Evolutionary conservation across 2,329 filamentous ascomycete genomes (phyloP), one percentile per base, ranked within the genome.

Genomic region (Cladophialophora immunda): DNA sequence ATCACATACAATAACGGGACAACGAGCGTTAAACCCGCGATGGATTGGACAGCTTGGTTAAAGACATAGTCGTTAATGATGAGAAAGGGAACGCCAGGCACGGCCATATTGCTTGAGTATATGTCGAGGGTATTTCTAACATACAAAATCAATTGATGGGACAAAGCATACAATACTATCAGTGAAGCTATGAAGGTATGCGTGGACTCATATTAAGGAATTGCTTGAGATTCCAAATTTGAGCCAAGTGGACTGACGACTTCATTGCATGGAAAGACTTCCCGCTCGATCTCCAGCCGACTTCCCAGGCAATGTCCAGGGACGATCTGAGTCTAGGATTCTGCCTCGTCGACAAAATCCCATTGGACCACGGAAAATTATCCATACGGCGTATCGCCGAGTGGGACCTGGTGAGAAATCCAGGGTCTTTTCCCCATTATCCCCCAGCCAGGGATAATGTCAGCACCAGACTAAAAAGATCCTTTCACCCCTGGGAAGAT

Each of bases 1-100:
- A 84, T 66, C 62, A 85, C 65, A 71, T 85, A 85, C 50, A 81
- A 65, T 2, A 66, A 13, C 1, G 29, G 53, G 2, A 34, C 32
- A 7, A 55, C 2, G 53, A 55, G 27, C 32, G 13, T 55, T 32
- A 55, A 32, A 36, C 6, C 19, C n/a, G 53, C 53, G 7, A 55
- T n/a, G 27, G 27, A 34, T 9, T 55, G 19, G 4, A n/a, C 17
- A 7, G 27, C 13, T 6, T 36, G 27, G 1, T 19, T 29, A n/a
- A 32, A 4, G n/a, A n/a, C 4, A 2, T 2, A 8, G 3, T 36
- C 53, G 27, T 22, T 30, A 8, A 55, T 32, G 27, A 9, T 19
- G 13, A 4, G 11, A 4, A 55, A 32, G 1, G 27, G n/a, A 29
- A 15, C 4, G 29, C n/a, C 19, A 8, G 15, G 9, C 6, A 8